Conservation (phyloP, 1,139 yeast genomes). For the Magnusiomyces fungicola region DNA sequence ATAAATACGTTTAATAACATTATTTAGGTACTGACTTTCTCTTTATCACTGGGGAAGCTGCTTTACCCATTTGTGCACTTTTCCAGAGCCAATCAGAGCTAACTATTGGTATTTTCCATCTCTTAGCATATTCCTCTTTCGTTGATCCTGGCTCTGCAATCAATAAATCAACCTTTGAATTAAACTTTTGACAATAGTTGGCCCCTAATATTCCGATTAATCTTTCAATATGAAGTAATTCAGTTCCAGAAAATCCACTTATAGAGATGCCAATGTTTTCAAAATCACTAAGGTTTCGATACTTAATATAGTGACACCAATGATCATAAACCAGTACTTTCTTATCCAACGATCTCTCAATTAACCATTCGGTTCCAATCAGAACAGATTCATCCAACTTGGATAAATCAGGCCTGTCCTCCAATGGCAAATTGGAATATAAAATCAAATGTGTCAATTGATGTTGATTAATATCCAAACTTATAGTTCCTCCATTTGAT, state of each 20-base stretch:
- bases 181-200: conserved; percentile 45
- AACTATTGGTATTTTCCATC: conserved; percentile 52
- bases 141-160: conserved; percentile 47
- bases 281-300: conserved; percentile 33
- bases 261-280: conserved; percentile 47
- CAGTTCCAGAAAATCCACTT: conserved; percentile 81
- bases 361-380: conserved; percentile 65
- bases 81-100: conserved; percentile 49
- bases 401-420: conserved; percentile 9
- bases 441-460: conserved; percentile 22
- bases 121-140: conserved; percentile 43
- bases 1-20: too few species aligned
- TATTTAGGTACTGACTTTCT: neutral
- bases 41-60: conserved; percentile 16
- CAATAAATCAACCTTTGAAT: conserved; percentile 52
- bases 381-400: conserved; percentile 11
- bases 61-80: conserved; percentile 27
- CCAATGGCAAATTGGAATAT: conserved; percentile 24
- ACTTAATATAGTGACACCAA: conserved; percentile 65
- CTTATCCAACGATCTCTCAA: conserved; percentile 70
- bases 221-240: conserved; percentile 64
- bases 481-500: conserved; percentile 30
- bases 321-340: conserved; percentile 47
- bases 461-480: neutral
- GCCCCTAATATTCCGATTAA: conserved; percentile 44